Evolutionary conservation across 768 basidiomycete species (phyloP).

Genomic region (Trametopsis cervina): DNA sequence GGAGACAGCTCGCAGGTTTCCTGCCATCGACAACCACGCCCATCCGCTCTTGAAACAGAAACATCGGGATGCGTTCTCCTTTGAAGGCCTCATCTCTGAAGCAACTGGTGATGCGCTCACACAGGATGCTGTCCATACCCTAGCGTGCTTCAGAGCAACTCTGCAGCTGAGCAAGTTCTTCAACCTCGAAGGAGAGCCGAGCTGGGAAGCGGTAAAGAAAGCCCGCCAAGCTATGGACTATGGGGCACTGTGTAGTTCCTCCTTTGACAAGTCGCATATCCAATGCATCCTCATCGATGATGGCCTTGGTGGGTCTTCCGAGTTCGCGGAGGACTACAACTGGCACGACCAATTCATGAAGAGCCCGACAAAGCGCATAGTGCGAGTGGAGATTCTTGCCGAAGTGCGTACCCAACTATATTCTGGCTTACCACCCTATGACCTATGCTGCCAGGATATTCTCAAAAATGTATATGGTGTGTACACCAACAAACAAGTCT

Average conservation of each 20-base stretch:
- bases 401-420: conserved; percentile 38
- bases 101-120: conserved; percentile 46
- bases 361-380: conserved; percentile 50
- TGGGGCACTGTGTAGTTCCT: conserved; percentile 46
- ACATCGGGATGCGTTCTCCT: conserved; percentile 38
- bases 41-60: conserved; percentile 55
- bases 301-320: conserved; percentile 45
- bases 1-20: conserved; percentile 25
- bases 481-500: too few relatives aligned
- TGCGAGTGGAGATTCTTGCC: conserved; percentile 64
- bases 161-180: conserved; percentile 48
- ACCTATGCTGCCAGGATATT: conserved; percentile 15
- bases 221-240: conserved; percentile 41
- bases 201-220: conserved; percentile 57
- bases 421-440: neutral
- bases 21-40: conserved; percentile 75
- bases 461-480: conserved; percentile 19
- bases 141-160: conserved; percentile 54
- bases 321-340: conserved; percentile 39
- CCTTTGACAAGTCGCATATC: conserved; percentile 50
- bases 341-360: conserved; percentile 61
- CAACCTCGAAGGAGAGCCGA: conserved; percentile 27
- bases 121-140: conserved; percentile 44
- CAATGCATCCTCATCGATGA: conserved; percentile 71
- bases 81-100: conserved; percentile 64